Evolutionary conservation across 345 rosid species (phyloP), one percentile per base, ranked within the genome.

Genomic region (Angophora floribunda): DNA sequence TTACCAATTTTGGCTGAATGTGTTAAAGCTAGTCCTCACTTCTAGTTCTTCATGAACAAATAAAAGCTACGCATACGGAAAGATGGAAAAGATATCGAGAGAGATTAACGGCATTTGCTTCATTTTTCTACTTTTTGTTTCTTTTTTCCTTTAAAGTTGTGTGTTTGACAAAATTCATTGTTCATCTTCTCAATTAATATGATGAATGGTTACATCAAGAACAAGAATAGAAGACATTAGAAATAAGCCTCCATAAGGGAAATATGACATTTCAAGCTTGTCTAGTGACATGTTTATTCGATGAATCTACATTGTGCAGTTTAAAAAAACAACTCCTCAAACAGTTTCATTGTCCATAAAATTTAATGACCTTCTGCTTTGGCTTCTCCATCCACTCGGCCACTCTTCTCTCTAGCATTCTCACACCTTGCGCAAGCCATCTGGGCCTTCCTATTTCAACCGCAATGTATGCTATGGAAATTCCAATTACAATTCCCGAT

Each of bases 171-270:
- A 0, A 59, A 24, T n/a, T 59, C 65, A 59, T 59, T 26, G 1
- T 59, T 6, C 30, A 59, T 59, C n/a, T 55, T 22, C 28, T 22
- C 63, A 57, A 57, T 57, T 57, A 22, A 57, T 3, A 0, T 55
- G 4, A 22, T 4, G 22, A 0, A 4, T 6, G 1, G 0, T 21
- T 9, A 10, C 28, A 57, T 28, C 1, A 55, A 55, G 5, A 22
- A 57, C 28, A 9, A 57, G 5, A 57, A 22, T 9, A 57, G 63
- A 57, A 22, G 2, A 22, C 63, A 57, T 57, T 57, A 57, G 63
- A 57, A 57, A 4, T 12, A 57, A 57, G n/a, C 61, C 61, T 55
- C 28, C 0, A 22, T 4, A 55, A 22, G 61, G 63, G 1, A 57
- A 57, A 57, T n/a, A n/a, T 57, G 57, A 57, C 63, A 57, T 57